Conservation (phyloP, 2,329 filamentous ascomycete species). For the Leptographium radiaticola region DNA sequence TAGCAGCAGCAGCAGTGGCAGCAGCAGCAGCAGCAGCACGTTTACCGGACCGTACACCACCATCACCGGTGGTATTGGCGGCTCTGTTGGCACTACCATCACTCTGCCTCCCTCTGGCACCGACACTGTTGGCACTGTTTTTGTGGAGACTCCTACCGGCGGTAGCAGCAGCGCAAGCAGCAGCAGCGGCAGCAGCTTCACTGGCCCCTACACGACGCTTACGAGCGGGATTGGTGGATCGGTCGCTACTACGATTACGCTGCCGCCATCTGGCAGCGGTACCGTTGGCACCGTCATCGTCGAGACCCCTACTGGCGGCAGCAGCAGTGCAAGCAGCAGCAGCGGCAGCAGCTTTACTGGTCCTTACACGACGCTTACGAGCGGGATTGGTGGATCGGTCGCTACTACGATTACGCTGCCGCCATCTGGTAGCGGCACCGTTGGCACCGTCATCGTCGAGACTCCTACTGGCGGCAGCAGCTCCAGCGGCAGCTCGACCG, state of each 20-base stretch:
- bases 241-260: neutral
- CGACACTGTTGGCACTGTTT: slow-evolving; percentile 1
- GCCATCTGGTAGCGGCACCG: neutral
- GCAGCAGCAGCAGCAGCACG: neutral
- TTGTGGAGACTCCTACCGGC: neutral
- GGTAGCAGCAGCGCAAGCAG: too few species aligned
- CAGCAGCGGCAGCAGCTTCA: neutral
- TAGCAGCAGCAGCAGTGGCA: neutral
- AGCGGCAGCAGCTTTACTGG: neutral
- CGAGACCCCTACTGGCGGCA: slow-evolving; percentile 1
- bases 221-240: neutral
- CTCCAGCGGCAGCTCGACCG: slow-evolving; percentile 5
- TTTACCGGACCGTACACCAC: slow-evolving; percentile 1
- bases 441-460: slow-evolving; percentile 4
- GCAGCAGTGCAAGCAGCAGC: slow-evolving; percentile 3
- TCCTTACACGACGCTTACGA: neutral
- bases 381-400: neutral
- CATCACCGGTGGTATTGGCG: neutral
- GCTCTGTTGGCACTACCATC: neutral
- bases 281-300: slow-evolving; percentile 4
- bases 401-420: neutral
- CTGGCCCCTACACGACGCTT: slow-evolving; percentile 1
- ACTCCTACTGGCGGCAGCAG: slow-evolving; percentile 1
- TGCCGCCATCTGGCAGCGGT: neutral
- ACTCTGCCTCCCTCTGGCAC: neutral